Evolutionary conservation across 139 green algal species (phyloP).

Genomic region (Chlamydomonas incerta): DNA sequence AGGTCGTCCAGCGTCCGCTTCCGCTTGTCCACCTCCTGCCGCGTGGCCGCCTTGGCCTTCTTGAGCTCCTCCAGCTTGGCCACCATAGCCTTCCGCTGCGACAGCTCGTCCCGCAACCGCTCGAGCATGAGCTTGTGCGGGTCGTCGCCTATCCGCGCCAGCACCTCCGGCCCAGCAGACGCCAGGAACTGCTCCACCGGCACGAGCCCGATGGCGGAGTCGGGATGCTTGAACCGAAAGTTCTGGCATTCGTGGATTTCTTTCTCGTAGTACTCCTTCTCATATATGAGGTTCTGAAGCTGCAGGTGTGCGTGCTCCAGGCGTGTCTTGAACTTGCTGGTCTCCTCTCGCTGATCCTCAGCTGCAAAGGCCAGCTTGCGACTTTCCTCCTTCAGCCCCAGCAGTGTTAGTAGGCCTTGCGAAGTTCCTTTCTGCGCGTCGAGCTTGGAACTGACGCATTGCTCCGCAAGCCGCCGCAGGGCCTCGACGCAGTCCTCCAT

Average conservation of each 20-base stretch:
- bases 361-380: conserved; percentile 46
- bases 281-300: conserved; percentile 82
- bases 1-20: conserved; percentile 63
- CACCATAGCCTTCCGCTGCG: conserved; percentile 59
- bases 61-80: conserved; percentile 54
- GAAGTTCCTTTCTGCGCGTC: background rate
- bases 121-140: conserved; percentile 58
- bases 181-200: conserved; percentile 62
- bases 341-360: conserved; percentile 69
- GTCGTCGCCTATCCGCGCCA: background rate
- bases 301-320: conserved; percentile 69
- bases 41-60: conserved; percentile 27
- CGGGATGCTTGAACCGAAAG: conserved; percentile 68
- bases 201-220: conserved; percentile 67
- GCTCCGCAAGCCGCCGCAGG: conserved; percentile 24
- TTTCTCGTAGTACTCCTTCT: conserved; percentile 81
- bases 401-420: conserved; percentile 44
- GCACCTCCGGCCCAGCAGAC: conserved; percentile 20
- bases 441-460: background rate
- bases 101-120: conserved; percentile 65
- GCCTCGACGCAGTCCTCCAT: conserved; percentile 26
- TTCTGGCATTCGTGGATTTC: conserved; percentile 75
- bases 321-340: conserved; percentile 59
- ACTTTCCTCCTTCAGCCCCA: conserved; percentile 61
- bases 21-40: conserved; percentile 48